Evolutionary conservation across 1,284 basidiomycete species (phyloP), one percentile per base, ranked within the genome.

Genomic region (Caloboletus firmus): DNA sequence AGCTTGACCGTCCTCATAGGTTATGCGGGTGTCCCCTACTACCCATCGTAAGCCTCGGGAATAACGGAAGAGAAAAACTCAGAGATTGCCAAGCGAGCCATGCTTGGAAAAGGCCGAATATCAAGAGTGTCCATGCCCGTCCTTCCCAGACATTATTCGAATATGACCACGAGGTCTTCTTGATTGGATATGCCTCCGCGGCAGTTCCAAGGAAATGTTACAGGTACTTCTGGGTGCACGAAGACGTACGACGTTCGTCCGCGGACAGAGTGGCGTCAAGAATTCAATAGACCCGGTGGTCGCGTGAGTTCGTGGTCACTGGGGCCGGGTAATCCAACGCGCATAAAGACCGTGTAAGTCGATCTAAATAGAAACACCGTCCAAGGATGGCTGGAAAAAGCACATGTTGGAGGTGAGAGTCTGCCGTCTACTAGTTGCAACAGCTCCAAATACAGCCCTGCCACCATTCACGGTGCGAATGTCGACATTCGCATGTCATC

Each of bases 211-310:
- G 22, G 9, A 22, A 1, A 31, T 35, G 36, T 24, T 6, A 40
- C n/a, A n/a, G 24, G 24, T 24, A 44, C 32, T 15, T 47, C 28
- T 17, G 9, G 30, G 10, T 24, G 24, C 40, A 32, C 37, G 22
- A 26, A 36, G 41, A 43, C 28, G n/a, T 34, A 13, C 17, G 20
- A 22, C 1, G 41, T 45, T 58, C 18, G 51, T 62, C 62, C 62
- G 62, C 62, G 62, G 62, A 55, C 22, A 37, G 31, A 24, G 30
- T 20, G 40, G 12, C 28, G 18, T 17, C 31, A 18, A 31, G 17
- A 26, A 30, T 48, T 44, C 28, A 9, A 10, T 9, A 30, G 11
- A 45, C 18, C 43, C 22, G 45, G 36, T 28, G 24, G 35, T 48
- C 18, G n/a, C 42, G 35, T 45, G 45, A 26, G 26, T 43, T n/a